Evolutionary conservation across 805 yeast species (phyloP), one percentile per base, ranked within the genome.

Genomic region (Suhomyces prunicola): DNA sequence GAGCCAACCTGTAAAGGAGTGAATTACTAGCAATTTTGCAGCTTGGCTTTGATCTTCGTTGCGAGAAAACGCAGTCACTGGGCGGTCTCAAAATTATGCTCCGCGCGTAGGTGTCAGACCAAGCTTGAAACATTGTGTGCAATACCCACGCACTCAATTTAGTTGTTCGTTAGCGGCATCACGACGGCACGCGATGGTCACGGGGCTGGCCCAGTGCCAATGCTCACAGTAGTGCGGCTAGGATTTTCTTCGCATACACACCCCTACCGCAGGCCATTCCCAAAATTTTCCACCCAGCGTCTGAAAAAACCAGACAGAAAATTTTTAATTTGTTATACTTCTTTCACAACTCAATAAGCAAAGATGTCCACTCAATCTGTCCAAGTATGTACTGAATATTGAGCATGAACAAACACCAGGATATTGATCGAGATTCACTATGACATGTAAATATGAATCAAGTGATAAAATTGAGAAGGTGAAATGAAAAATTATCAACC

Each of bases 311-410:
- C 46, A 46, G 45, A 45, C 35, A 36, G 47, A 55, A 52, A 47
- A 53, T 40, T 50, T 51, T 49, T 47, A 53, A 46, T 40, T 48
- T 42, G 53, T 54, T 52, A 48, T 48, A 45, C 44, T 48, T 42
- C 51, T 48, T 48, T 48, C 46, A 41, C 15, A 46, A 51, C 54
- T 31, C 19, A 26, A 51, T 49, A 50, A 49, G 51, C 53, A 48
- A 76, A 61, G 73, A 84, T 83, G 87, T 83, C 87, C 76, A 76
- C 90, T 77, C 90, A 88, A 84, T 86, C 92, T 81, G 93, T 88
- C 77, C 92, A 87, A 84, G 91, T 86, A 86, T 82, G 91, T 86
- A 62, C 59, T 47, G 44, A 47, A 36, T 22, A 22, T 7, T 13
- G 29, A 42, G 46, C 27, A n/a, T 22, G 31, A 42, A 36, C 40